Percentiles rank a stretch among this genome's conserved stretches.
phyloP scores from a whole-genome alignment of 106 monocot genomes.

The Acorus gramineus region DNA sequence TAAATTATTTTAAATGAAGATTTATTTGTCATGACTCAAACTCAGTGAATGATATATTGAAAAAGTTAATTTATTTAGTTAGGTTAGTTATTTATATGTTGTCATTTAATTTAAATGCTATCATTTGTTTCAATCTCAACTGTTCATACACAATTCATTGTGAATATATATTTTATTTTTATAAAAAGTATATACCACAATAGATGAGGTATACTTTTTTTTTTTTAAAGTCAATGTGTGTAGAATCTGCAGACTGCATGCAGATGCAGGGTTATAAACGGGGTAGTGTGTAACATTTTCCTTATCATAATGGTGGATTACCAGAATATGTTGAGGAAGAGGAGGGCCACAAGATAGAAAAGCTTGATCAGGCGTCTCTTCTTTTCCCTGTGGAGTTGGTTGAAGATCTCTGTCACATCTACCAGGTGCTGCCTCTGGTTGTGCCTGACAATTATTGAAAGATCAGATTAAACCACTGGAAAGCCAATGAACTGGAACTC shows the following conservation, averaged over 20 bases:
- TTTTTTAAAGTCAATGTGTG: not conserved
- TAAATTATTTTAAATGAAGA: no score
- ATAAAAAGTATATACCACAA: not conserved
- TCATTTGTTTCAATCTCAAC: no score
- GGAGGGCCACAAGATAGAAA: conserved; percentile 44
- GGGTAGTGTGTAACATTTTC: no score
- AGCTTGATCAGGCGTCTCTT: conserved; percentile 75
- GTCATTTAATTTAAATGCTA: no score
- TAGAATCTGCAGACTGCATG: not conserved
- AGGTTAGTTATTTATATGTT: no score
- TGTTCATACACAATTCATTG: no score
- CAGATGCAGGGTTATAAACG: no score
- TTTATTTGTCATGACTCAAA: no score
- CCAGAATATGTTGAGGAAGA: conserved; percentile 82
- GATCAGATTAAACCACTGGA: not conserved
- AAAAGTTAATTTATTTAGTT: no score
- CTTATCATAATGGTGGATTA: conserved; percentile 6
- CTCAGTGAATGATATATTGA: no score
- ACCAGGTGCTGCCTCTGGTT: conserved; percentile 50
- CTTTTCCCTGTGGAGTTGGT: conserved; percentile 64
- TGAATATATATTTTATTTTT: no score
- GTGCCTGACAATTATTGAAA: conserved; percentile 34
- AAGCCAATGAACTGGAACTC: not conserved
- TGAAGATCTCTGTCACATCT: conserved; percentile 98
- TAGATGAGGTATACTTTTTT: not conserved